A percentile compares a stretch with the other conserved stretches of the same genome.
Evolutionary conservation across 2,329 filamentous ascomycete genomes (phyloP).

Genomic region (Ophiocordyceps camponoti-leonardi): DNA sequence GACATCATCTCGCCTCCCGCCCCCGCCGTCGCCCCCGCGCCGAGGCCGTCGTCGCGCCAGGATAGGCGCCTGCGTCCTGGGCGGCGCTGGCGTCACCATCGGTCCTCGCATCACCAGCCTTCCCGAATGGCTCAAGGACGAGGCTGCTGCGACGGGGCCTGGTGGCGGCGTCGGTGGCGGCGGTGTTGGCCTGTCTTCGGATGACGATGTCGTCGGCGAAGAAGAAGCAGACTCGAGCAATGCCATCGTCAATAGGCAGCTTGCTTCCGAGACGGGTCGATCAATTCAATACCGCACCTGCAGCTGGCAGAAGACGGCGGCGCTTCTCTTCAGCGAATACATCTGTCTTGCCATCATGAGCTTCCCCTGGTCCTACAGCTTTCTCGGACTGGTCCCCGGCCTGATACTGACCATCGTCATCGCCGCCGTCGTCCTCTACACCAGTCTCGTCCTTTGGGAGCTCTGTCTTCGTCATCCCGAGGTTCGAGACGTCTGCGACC

Average conservation of each 20-base stretch:
- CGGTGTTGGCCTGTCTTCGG: not conserved
- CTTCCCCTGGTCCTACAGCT: constrained; percentile 82
- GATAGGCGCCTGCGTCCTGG: constrained; percentile 16
- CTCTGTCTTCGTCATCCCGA: constrained; percentile 86
- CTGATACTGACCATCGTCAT: constrained; percentile 69
- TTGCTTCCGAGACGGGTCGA: constrained; percentile 58
- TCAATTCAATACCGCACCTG: constrained; percentile 86
- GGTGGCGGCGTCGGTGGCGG: constrained; percentile 15
- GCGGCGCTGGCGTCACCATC: constrained; percentile 21
- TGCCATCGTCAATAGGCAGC: constrained; percentile 43
- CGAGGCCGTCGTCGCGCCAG: not conserved
- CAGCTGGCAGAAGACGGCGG: constrained; percentile 89
- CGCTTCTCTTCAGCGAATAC: constrained; percentile 83
- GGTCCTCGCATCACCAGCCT: constrained; percentile 35
- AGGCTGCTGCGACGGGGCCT: constrained; percentile 13
- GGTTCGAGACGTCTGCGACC: constrained; percentile 81
- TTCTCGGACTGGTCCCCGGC: constrained; percentile 70
- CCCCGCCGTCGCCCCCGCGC: not conserved
- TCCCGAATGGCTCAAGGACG: constrained; percentile 16
- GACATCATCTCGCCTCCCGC: not conserved
- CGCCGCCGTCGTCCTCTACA: constrained; percentile 68
- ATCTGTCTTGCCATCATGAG: constrained; percentile 90
- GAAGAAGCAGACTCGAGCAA: not conserved
- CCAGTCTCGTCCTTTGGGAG: constrained; percentile 47
- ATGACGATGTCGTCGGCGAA: not conserved